Evolutionary conservation across 192 early-diverging fungal genomes (phyloP).

Genomic region (Coemansia asiatica): DNA sequence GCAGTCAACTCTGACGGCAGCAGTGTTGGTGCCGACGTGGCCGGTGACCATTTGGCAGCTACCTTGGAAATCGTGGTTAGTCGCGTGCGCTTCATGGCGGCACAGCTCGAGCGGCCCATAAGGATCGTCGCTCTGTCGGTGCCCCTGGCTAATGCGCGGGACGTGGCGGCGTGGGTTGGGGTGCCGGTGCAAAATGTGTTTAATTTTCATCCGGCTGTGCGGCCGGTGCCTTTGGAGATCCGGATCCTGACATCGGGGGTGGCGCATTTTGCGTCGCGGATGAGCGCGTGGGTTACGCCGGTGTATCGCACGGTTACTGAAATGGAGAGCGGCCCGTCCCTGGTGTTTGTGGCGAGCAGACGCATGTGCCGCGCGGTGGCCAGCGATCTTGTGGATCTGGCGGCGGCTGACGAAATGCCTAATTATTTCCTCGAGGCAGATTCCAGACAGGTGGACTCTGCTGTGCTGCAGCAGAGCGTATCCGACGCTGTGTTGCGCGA

Average conservation of each 20-base stretch:
- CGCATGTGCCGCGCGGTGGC: slow-evolving; percentile 88
- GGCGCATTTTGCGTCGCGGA: slow-evolving; percentile 91
- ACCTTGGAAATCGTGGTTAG: slow-evolving; percentile 93
- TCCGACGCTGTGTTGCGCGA: slow-evolving; percentile 73
- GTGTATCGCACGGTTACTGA: slow-evolving; percentile 31
- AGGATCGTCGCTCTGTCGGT: slow-evolving; percentile 91
- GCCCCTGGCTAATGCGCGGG: slow-evolving; percentile 94
- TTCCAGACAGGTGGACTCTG: slow-evolving; percentile 56
- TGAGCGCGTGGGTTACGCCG: slow-evolving; percentile 92
- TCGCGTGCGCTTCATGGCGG: slow-evolving; percentile 89
- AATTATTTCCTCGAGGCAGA: slow-evolving; percentile 70
- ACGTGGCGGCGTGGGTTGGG: slow-evolving; percentile 97
- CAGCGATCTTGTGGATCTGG: slow-evolving; percentile 77
- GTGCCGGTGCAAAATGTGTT: slow-evolving; percentile 74
- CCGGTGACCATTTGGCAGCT: slow-evolving; percentile 64
- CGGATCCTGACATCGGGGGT: slow-evolving; percentile 90
- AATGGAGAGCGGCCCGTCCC: slow-evolving; percentile 2
- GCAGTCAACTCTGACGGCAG: slow-evolving; percentile 79
- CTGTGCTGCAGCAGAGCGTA: slow-evolving; percentile 61
- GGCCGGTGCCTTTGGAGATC: slow-evolving; percentile 92
- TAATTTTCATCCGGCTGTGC: slow-evolving; percentile 93
- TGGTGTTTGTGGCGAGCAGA: slow-evolving; percentile 92
- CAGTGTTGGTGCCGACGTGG: slow-evolving; percentile 72
- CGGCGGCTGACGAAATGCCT: slow-evolving; percentile 72
- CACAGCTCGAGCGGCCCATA: slow-evolving; percentile 74